A percentile compares a stretch with the other conserved stretches of the same genome.
Conservation (phyloP, 371 early-diverging fungal genomes). For the Apophysomyces ossiformis region DNA sequence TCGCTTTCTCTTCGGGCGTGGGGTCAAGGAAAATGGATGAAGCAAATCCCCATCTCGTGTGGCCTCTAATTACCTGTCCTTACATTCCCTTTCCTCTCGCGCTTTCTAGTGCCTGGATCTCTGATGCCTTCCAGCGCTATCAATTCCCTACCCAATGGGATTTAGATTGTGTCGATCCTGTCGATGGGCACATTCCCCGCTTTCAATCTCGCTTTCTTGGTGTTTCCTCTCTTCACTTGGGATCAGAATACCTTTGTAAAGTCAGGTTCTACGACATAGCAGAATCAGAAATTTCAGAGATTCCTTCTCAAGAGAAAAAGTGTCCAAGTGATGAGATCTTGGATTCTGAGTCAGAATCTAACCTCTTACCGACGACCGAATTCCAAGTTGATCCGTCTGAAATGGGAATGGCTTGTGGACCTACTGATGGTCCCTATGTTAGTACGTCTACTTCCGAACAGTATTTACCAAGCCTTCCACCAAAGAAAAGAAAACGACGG, state of each 20-base stretch:
- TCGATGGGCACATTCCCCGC: constrained; percentile 27
- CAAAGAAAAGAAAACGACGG: constrained; percentile 46
- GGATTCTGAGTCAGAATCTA: not conserved
- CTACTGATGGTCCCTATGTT: not conserved
- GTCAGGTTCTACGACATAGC: constrained; percentile 45
- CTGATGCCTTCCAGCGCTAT: constrained; percentile 33
- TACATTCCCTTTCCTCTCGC: constrained; percentile 3
- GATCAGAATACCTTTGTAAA: constrained; percentile 20
- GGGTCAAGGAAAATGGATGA: constrained; percentile 9
- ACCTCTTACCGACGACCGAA: not conserved
- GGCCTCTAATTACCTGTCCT: not conserved
- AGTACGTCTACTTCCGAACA: not conserved
- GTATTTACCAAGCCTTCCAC: constrained; percentile 27
- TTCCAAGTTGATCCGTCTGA: not conserved
- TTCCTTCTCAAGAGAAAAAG: constrained; percentile 16
- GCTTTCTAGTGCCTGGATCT: constrained; percentile 19
- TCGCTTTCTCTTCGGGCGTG: constrained; percentile 8
- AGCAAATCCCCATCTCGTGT: not conserved
- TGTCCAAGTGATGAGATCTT: not conserved
- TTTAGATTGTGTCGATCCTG: constrained; percentile 22
- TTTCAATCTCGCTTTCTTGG: constrained; percentile 44
- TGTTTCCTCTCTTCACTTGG: constrained; percentile 27
- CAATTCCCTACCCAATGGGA: constrained; percentile 18
- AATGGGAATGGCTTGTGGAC: not conserved
- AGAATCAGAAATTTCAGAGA: constrained; percentile 52